phyloP scores from a whole-genome alignment of 129 eudicot genomes.

The Erigeron canadensis region DNA sequence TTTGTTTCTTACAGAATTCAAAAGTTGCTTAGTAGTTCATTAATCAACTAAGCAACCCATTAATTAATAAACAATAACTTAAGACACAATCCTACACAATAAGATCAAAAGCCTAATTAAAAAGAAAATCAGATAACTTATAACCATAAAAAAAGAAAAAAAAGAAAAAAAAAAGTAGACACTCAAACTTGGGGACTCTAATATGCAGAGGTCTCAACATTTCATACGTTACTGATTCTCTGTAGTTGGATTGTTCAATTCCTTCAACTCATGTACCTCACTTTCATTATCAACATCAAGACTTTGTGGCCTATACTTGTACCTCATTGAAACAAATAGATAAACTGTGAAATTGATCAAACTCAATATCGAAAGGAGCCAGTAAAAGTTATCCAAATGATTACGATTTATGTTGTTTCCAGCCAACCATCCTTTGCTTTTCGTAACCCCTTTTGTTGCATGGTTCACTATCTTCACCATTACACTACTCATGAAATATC shows the following conservation, averaged over 20 bases:
- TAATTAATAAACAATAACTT: neutral
- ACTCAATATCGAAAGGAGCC: constrained; percentile 63
- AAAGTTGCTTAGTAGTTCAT: too few relatives aligned
- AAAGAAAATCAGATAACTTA: constrained; percentile 2
- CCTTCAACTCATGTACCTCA: constrained; percentile 21
- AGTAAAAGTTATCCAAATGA: constrained; percentile 60
- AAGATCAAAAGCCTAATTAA: too few relatives aligned
- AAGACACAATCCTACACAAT: neutral
- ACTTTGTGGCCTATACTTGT: constrained; percentile 53
- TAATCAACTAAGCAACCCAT: too few relatives aligned
- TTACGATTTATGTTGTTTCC: constrained; percentile 67
- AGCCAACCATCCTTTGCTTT: constrained; percentile 66
- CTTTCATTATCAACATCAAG: constrained; percentile 20
- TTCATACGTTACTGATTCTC: constrained; percentile 2
- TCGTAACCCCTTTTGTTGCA: constrained; percentile 44
- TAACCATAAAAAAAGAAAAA: neutral
- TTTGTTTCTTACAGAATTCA: too few relatives aligned
- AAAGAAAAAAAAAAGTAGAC: neutral
- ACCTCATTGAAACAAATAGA: constrained; percentile 54
- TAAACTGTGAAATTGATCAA: constrained; percentile 55
- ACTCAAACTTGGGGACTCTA: constrained; percentile 4
- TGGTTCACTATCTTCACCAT: constrained; percentile 54
- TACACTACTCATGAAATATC: constrained; percentile 61
- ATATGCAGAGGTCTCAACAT: neutral
- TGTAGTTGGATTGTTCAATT: constrained; percentile 7